A percentile compares a stretch with the other conserved stretches of the same genome.
phyloP scores from a whole-genome alignment of 805 yeast genomes.

The Lachancea nothofagi region DNA sequence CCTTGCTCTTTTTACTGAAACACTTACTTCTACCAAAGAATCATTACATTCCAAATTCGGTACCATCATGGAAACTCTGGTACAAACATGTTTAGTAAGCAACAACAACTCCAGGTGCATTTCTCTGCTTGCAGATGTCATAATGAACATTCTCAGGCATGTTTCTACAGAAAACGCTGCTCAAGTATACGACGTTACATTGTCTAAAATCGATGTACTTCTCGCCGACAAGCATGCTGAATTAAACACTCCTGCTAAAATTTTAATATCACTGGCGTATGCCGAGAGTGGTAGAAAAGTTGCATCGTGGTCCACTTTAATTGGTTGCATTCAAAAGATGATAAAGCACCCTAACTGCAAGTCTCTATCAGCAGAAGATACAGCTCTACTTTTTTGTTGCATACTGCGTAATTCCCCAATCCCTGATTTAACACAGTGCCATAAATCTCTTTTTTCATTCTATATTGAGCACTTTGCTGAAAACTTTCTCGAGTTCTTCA shows the following conservation, averaged over 20 bases:
- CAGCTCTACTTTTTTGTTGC: constrained; percentile 44
- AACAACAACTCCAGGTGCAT: constrained; percentile 17
- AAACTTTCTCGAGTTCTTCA: constrained; percentile 42
- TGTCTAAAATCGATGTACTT: constrained; percentile 20
- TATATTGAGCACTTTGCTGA: constrained; percentile 37
- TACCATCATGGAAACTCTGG: constrained; percentile 41
- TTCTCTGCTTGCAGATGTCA: constrained; percentile 52
- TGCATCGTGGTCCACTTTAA: constrained; percentile 41
- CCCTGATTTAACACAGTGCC: constrained; percentile 42
- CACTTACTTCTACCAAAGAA: constrained; percentile 66
- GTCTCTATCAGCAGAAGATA: constrained; percentile 20
- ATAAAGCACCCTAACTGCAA: constrained; percentile 9
- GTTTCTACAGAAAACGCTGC: constrained; percentile 45
- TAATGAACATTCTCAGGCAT: constrained; percentile 48
- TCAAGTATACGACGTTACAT: constrained; percentile 38
- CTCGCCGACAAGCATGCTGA: constrained; percentile 13
- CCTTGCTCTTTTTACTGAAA: constrained; percentile 58
- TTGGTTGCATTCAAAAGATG: constrained; percentile 13
- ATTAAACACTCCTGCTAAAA: constrained; percentile 32
- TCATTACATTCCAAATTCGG: constrained; percentile 70
- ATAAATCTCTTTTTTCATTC: constrained; percentile 39
- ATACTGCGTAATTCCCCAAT: constrained; percentile 53
- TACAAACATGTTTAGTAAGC: constrained; percentile 30
- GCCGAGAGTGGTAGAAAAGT: constrained; percentile 69
- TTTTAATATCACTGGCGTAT: constrained; percentile 47